Evolutionary conservation across 192 early-diverging fungal species (phyloP).

Genomic region (Anaeromyces robustus): DNA sequence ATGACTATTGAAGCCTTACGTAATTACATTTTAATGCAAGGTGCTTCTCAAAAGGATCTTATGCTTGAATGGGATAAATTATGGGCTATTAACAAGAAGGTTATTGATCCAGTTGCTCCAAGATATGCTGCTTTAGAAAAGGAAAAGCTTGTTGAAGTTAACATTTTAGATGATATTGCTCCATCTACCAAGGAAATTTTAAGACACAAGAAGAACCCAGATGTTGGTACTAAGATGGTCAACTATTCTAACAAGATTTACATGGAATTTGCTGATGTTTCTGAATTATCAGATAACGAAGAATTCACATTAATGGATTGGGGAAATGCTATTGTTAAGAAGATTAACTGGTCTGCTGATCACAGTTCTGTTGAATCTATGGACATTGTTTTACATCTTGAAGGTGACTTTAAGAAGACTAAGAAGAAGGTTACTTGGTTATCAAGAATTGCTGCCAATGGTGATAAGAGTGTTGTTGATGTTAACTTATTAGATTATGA

Average conservation of each 20-base stretch:
- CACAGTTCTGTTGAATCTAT: conserved; percentile 34
- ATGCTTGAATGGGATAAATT: conserved; percentile 98
- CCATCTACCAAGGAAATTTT: conserved; percentile 48
- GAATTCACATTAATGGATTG: conserved; percentile 99
- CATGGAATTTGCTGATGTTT: conserved; percentile 77
- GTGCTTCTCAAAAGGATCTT: conserved; percentile 86
- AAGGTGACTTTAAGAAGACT: conserved; percentile 93
- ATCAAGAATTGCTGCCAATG: conserved; percentile 10
- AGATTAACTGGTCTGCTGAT: conserved; percentile 41
- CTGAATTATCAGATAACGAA: conserved; percentile 61
- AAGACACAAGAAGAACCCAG: conserved; percentile 94
- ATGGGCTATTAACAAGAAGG: conserved; percentile 91
- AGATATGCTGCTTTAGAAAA: conserved; percentile 67
- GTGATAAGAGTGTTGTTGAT: conserved; percentile 38
- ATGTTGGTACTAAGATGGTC: conserved; percentile 74
- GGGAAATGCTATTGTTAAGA: conserved; percentile 87
- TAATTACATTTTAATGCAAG: conserved; percentile 94
- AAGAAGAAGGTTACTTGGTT: conserved; percentile 99
- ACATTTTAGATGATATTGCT: conserved; percentile 37
- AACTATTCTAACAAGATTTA: conserved; percentile 59
- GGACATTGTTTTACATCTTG: conserved; percentile 63
- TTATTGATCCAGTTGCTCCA: conserved; percentile 89
- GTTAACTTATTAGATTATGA: conserved; percentile 78
- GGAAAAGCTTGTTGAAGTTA: conserved; percentile 49
- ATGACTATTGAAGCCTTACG: conserved; percentile 96